Evolutionary conservation across 768 basidiomycete species (phyloP).

Genomic region (Tulasnella sp.): DNA sequence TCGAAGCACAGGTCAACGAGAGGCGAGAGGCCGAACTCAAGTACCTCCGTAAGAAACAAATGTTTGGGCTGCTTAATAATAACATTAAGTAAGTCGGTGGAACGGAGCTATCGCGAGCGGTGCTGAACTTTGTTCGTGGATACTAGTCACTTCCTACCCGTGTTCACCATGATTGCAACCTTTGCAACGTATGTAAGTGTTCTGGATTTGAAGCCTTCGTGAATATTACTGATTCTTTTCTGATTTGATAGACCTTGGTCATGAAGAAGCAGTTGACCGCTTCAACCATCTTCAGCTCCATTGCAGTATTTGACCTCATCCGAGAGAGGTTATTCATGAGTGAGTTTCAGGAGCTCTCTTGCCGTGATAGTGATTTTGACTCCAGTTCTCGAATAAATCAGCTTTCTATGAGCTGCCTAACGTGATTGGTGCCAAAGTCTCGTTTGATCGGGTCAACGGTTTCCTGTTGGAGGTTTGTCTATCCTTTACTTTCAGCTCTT

Average conservation of each 20-base stretch:
- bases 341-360: neutral
- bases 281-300: slow-evolving; percentile 31
- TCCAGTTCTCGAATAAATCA: slow-evolving; percentile 24
- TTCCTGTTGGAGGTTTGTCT: slow-evolving; percentile 30
- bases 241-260: slow-evolving; percentile 24
- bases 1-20: slow-evolving; percentile 39
- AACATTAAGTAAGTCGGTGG: slow-evolving; percentile 30
- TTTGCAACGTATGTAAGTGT: slow-evolving; percentile 49
- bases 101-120: neutral
- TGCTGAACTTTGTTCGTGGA: neutral
- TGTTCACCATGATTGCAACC: slow-evolving; percentile 53
- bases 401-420: slow-evolving; percentile 26
- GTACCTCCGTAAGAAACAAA: slow-evolving; percentile 41
- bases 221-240: neutral
- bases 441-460: slow-evolving; percentile 44
- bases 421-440: slow-evolving; percentile 42
- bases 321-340: slow-evolving; percentile 29
- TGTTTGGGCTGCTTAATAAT: slow-evolving; percentile 37
- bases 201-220: neutral
- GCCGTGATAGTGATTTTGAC: neutral
- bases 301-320: slow-evolving; percentile 52
- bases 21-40: slow-evolving; percentile 51
- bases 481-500: too few relatives aligned
- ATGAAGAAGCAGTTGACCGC: slow-evolving; percentile 31
- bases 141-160: slow-evolving; percentile 44